phyloP scores from a whole-genome alignment of 1,139 yeast genomes.

The Hyphopichia pseudoburtonii region DNA sequence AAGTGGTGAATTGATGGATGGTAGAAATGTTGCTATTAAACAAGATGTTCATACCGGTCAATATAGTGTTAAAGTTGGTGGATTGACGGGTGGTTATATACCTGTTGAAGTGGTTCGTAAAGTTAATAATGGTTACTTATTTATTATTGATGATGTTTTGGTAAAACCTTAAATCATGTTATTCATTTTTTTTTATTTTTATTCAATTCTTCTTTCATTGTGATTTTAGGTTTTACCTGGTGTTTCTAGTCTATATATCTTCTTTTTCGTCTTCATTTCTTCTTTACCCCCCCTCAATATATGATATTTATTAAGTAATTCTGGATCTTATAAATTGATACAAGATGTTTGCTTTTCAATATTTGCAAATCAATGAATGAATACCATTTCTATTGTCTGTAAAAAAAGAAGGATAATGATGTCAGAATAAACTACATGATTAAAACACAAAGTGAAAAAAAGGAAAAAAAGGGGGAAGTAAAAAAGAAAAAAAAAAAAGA shows the following conservation, averaged over 20 bases:
- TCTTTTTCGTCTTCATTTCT: neutral
- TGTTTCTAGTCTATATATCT: neutral
- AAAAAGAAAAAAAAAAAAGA: neutral
- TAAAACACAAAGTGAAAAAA: neutral
- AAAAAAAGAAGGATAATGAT: too few species aligned
- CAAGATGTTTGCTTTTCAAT: too few species aligned
- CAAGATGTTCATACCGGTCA: conserved; percentile 33
- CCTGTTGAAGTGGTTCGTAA: conserved; percentile 27
- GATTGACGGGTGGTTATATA: neutral
- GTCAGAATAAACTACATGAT: too few species aligned
- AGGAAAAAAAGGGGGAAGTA: neutral
- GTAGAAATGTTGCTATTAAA: conserved; percentile 42
- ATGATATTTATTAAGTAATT: too few species aligned
- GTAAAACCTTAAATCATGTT: conserved; percentile 19
- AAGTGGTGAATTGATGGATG: conserved; percentile 35
- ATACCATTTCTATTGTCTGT: too few species aligned
- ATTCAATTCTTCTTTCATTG: neutral
- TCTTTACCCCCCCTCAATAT: too few species aligned
- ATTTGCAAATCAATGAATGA: too few species aligned
- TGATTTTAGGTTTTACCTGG: neutral
- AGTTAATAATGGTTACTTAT: conserved; percentile 60
- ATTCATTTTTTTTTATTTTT: neutral
- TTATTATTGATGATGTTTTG: conserved; percentile 48
- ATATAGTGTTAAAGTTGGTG: conserved; percentile 31
- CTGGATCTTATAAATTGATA: too few species aligned